phyloP scores from a whole-genome alignment of 495 filamentous ascomycete species.

The Physcia stellaris region DNA sequence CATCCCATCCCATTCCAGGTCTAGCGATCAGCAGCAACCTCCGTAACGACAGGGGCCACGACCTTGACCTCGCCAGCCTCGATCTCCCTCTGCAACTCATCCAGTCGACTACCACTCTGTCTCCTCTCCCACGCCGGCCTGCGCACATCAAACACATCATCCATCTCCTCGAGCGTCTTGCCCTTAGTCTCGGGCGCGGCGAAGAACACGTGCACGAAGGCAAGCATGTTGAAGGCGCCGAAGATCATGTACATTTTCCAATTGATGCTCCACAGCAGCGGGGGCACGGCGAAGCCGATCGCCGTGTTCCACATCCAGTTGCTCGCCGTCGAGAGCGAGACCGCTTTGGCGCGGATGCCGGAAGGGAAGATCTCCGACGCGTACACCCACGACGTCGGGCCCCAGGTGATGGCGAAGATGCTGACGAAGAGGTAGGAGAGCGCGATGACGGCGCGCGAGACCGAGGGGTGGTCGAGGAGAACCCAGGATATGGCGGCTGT shows the following conservation, averaged over 20 bases:
- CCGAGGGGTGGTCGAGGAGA: slow-evolving; percentile 30
- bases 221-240: slow-evolving; percentile 33
- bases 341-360: slow-evolving; percentile 50
- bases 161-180: slow-evolving; percentile 32
- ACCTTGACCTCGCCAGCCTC: not conserved
- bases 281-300: slow-evolving; percentile 36
- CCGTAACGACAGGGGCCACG: too few relatives aligned
- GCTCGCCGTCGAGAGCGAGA: slow-evolving; percentile 45
- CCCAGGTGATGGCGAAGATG: slow-evolving; percentile 46
- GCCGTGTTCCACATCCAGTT: slow-evolving; percentile 39
- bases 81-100: slow-evolving; percentile 2
- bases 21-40: too few relatives aligned
- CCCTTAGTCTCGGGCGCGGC: slow-evolving; percentile 40
- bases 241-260: slow-evolving; percentile 41
- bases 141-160: slow-evolving; percentile 34
- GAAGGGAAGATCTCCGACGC: slow-evolving; percentile 52
- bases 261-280: slow-evolving; percentile 33
- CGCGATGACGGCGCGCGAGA: slow-evolving; percentile 40
- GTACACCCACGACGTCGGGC: slow-evolving; percentile 48
- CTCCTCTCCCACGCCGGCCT: not conserved
- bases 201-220: slow-evolving; percentile 45
- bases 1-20: too few relatives aligned
- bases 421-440: slow-evolving; percentile 51
- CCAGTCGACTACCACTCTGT: slow-evolving; percentile 1
- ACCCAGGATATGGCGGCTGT: slow-evolving; percentile 41